phyloP scores from a whole-genome alignment of 2,329 filamentous ascomycete genomes.

The Podosphaera fusca region DNA sequence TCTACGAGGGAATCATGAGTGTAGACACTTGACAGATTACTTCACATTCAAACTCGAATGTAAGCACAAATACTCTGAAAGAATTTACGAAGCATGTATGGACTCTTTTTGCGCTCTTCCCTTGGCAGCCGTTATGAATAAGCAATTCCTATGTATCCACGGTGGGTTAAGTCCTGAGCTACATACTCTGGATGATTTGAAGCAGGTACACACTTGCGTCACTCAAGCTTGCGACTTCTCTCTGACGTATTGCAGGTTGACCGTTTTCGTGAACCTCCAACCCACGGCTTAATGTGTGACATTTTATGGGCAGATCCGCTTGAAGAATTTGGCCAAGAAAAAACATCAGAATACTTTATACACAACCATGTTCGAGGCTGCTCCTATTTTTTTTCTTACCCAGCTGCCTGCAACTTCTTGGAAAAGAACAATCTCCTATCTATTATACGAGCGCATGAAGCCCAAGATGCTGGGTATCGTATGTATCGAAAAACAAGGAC shows the following conservation, averaged over 20 bases:
- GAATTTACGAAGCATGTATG: slow-evolving; percentile 92
- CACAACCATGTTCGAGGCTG: slow-evolving; percentile 97
- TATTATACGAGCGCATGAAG: slow-evolving; percentile 91
- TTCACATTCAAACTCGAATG: slow-evolving; percentile 99
- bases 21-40: slow-evolving; percentile 95
- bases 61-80: slow-evolving; percentile 98
- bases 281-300: slow-evolving; percentile 95
- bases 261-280: slow-evolving; percentile 90
- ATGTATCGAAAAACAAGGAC: slow-evolving; percentile 99
- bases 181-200: slow-evolving; percentile 84
- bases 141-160: slow-evolving; percentile 97
- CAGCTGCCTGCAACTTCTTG: slow-evolving; percentile 84
- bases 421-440: slow-evolving; percentile 98
- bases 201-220: slow-evolving; percentile 35
- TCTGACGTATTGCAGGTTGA: slow-evolving; percentile 43
- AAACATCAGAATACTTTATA: slow-evolving; percentile 89
- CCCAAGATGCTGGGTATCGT: slow-evolving; percentile 91
- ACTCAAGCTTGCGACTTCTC: background rate
- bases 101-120: slow-evolving; percentile 91
- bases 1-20: slow-evolving; percentile 93
- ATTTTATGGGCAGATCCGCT: slow-evolving; percentile 96
- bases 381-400: slow-evolving; percentile 98
- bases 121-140: slow-evolving; percentile 96
- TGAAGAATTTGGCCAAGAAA: slow-evolving; percentile 96
- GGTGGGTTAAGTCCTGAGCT: slow-evolving; percentile 88